These are phyloP conservation scores for Thermothelomyces thermophilus DNA, from an alignment of 2,329 filamentous ascomycete species.

Conservation along the genomic window DNA sequence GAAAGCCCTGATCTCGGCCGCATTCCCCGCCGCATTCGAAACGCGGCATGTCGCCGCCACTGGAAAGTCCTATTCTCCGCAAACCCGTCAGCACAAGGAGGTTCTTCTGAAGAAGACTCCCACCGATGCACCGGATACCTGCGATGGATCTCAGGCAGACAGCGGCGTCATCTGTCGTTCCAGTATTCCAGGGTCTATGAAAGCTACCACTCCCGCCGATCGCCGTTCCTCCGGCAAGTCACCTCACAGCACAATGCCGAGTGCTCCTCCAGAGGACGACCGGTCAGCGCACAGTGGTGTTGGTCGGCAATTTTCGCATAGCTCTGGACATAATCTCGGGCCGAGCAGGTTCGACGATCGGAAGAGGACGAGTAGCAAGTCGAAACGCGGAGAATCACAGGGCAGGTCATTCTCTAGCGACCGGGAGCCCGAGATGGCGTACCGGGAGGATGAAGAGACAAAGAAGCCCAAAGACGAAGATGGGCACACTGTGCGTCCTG, in stretches of 20 bases:
- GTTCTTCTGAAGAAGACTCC: not conserved
- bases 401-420: constrained; percentile 4
- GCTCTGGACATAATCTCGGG: constrained; percentile 3
- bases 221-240: not conserved
- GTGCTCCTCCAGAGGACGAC: constrained; percentile 5
- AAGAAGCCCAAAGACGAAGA: constrained; percentile 27
- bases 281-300: constrained; percentile 5
- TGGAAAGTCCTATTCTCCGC: not conserved
- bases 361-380: constrained; percentile 15
- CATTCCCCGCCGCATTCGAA: constrained; percentile 33
- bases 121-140: not conserved
- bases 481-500: constrained; percentile 31
- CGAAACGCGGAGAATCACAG: constrained; percentile 9
- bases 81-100: not conserved
- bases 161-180: not conserved
- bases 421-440: constrained; percentile 19
- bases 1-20: constrained; percentile 34
- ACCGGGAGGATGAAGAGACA: constrained; percentile 25
- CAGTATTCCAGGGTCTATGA: not conserved
- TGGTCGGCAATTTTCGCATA: constrained; percentile 17
- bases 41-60: not conserved
- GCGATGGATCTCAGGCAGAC: not conserved
- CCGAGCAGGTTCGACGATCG: constrained; percentile 16
- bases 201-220: not conserved
- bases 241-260: not conserved